A percentile compares a stretch with the other conserved stretches of the same genome.
phyloP scores from a whole-genome alignment of 176 grass and related monocot species.

The Miscanthus lutarioriparius region DNA sequence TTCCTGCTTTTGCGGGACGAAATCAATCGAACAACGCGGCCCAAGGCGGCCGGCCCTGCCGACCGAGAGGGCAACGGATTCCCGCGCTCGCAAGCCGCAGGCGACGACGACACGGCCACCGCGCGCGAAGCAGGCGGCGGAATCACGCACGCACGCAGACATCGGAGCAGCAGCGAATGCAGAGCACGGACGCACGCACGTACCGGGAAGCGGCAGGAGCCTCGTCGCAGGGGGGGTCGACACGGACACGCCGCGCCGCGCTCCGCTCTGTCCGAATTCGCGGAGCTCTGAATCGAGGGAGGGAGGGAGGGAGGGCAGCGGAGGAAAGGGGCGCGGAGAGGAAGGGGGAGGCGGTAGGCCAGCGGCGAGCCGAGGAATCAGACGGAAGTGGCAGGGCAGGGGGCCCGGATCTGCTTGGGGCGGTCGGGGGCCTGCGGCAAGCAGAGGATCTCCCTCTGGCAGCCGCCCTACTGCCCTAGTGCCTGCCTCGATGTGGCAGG shows the following conservation, averaged over 20 bases:
- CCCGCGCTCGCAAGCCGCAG: neutral
- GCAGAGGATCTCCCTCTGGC: too few species aligned
- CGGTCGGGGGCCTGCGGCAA: too few species aligned
- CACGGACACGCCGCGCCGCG: neutral
- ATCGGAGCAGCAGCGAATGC: neutral
- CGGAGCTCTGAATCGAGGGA: neutral
- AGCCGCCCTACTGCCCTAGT: too few species aligned
- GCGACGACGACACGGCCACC: neutral
- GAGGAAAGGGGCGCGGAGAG: neutral
- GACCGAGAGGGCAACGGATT: neutral
- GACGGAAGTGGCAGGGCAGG: neutral
- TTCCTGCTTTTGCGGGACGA: too few species aligned
- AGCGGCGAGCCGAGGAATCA: neutral
- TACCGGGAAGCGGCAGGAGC: neutral
- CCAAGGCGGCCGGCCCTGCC: neutral
- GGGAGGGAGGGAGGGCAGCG: neutral
- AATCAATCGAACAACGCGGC: neutral
- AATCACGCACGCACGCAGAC: neutral
- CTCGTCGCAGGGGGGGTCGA: neutral
- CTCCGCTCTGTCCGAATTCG: neutral
- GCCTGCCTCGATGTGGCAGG: too few species aligned
- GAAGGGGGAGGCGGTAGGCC: neutral
- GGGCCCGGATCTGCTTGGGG: neutral
- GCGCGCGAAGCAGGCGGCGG: neutral
- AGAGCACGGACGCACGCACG: neutral